Evolutionary conservation across 1,139 yeast species (phyloP).

Genomic region (Yamadazyma friedrichii): DNA sequence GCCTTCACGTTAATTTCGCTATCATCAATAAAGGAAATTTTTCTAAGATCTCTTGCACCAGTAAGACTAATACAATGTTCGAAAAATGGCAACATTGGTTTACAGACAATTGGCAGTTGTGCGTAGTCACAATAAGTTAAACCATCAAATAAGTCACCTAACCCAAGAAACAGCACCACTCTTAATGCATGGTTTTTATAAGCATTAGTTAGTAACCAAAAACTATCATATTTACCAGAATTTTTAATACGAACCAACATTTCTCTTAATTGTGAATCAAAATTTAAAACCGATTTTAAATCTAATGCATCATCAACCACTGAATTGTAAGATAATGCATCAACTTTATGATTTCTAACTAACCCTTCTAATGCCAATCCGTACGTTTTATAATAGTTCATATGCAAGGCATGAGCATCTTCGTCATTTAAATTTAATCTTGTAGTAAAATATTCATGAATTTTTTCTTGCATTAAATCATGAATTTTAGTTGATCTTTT

Average conservation of each 20-base stretch:
- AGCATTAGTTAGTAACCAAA: constrained; percentile 94
- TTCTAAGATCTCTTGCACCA: constrained; percentile 40
- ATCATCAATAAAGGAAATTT: constrained; percentile 74
- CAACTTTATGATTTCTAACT: constrained; percentile 76
- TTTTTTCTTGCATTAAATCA: constrained; percentile 83
- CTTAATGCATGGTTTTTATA: constrained; percentile 84
- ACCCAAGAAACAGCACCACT: constrained; percentile 73
- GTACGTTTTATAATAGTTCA: constrained; percentile 75
- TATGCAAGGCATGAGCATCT: constrained; percentile 74
- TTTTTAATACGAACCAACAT: constrained; percentile 47
- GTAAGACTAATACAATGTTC: constrained; percentile 62
- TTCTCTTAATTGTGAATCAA: constrained; percentile 53
- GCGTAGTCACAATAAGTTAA: constrained; percentile 87
- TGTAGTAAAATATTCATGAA: constrained; percentile 75
- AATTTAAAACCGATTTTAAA: constrained; percentile 67
- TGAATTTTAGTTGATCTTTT: constrained; percentile 71
- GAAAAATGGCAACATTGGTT: constrained; percentile 67
- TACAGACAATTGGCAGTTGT: constrained; percentile 67
- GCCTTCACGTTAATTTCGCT: constrained; percentile 65
- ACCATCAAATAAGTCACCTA: constrained; percentile 92
- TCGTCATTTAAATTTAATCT: constrained; percentile 61
- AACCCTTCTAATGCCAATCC: constrained; percentile 91
- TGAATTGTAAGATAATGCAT: constrained; percentile 84
- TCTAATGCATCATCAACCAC: constrained; percentile 93
- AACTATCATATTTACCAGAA: constrained; percentile 32